phyloP scores from a whole-genome alignment of 1,284 basidiomycete species.

The Ganoderma lingzhi region DNA sequence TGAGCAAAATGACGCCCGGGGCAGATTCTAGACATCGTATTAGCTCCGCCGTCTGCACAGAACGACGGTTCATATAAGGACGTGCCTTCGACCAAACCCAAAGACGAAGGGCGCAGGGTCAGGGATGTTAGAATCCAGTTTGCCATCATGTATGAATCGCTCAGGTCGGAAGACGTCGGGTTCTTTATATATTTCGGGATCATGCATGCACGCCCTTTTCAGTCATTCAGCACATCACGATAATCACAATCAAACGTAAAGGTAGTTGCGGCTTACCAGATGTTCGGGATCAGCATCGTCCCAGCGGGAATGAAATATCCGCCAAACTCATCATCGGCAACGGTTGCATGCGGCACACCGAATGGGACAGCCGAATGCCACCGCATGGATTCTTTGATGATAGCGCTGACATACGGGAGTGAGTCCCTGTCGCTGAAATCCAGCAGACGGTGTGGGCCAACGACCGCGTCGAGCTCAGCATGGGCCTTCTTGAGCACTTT shows the following conservation, averaged over 20 bases:
- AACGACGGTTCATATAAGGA: too few relatives aligned
- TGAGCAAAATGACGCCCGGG: slow-evolving; percentile 26
- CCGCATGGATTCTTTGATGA: slow-evolving; percentile 19
- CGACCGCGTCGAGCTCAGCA: slow-evolving; percentile 41
- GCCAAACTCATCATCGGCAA: slow-evolving; percentile 21
- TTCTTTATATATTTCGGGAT: slow-evolving; percentile 27
- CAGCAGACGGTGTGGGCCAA: slow-evolving; percentile 38
- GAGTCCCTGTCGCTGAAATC: slow-evolving; percentile 21
- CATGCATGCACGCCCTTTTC: slow-evolving; percentile 29
- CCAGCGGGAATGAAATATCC: slow-evolving; percentile 35
- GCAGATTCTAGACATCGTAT: slow-evolving; percentile 19
- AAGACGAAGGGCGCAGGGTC: slow-evolving; percentile 30
- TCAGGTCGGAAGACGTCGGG: slow-evolving; percentile 30
- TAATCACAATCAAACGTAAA: too few relatives aligned
- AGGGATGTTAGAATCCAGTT: slow-evolving; percentile 19
- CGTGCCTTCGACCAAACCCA: slow-evolving; percentile 28
- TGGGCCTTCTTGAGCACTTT: slow-evolving; percentile 39
- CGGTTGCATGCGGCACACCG: slow-evolving; percentile 15
- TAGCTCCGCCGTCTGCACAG: not conserved
- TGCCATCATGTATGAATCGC: slow-evolving; percentile 26
- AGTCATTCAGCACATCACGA: not conserved
- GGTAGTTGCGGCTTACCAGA: slow-evolving; percentile 26
- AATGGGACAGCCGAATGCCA: slow-evolving; percentile 21
- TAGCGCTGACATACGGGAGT: slow-evolving; percentile 31
- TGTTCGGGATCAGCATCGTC: slow-evolving; percentile 31